Percentiles rank a stretch among this genome's conserved stretches.
Evolutionary conservation across 164 flowering plant species (phyloP).

Genomic region (Houttuynia cordata): DNA sequence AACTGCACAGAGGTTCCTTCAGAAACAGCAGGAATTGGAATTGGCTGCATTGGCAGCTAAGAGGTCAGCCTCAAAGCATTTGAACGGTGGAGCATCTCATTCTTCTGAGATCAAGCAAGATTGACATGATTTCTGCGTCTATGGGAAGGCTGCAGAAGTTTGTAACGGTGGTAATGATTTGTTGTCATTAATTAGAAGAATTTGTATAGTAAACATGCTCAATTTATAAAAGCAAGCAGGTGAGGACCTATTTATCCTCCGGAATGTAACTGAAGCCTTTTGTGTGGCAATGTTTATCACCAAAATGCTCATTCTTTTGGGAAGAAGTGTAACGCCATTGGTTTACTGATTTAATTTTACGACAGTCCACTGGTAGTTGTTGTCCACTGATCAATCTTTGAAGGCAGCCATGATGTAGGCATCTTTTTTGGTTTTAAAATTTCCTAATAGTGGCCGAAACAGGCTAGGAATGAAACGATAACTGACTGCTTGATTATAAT

Average conservation of each 20-base stretch:
- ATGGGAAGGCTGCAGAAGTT: not conserved
- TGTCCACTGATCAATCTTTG: too few species aligned
- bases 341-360: too few species aligned
- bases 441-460: too few species aligned
- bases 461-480: too few species aligned
- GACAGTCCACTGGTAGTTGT: not conserved
- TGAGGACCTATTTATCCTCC: not conserved
- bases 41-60: constrained; percentile 18
- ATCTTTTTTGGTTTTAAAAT: too few species aligned
- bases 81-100: not conserved
- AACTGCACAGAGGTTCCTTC: constrained; percentile 70
- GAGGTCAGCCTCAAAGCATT: not conserved
- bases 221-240: not conserved
- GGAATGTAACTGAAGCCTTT: not conserved
- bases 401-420: too few species aligned
- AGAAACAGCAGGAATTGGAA: constrained; percentile 65
- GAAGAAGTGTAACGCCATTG: not conserved
- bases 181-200: not conserved
- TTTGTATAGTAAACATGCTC: not conserved
- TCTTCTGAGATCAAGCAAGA: not conserved
- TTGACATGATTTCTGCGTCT: not conserved
- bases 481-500: too few species aligned
- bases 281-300: not conserved
- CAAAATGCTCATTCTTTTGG: not conserved
- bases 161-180: not conserved